Percentiles rank a stretch among this genome's conserved stretches.
These are phyloP conservation scores for Agrocybe praecox DNA, from an alignment of 768 basidiomycete species.

Conservation along the genomic window DNA sequence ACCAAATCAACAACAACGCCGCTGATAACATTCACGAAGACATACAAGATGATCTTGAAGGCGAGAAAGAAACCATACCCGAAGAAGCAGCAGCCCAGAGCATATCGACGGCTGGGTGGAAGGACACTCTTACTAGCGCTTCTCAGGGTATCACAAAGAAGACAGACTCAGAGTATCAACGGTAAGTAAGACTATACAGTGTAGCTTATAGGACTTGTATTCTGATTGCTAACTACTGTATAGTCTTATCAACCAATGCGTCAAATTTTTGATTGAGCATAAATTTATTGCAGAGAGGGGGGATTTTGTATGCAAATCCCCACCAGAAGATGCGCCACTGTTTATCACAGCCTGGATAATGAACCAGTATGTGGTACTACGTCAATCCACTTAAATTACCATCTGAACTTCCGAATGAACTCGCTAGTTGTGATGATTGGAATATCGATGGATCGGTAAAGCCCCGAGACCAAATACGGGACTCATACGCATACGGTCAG, in stretches of 20 bases:
- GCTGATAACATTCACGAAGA: constrained; percentile 11
- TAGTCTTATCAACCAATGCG: background rate
- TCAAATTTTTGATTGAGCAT: background rate
- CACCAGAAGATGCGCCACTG: background rate
- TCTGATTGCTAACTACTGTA: background rate
- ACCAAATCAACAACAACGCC: background rate
- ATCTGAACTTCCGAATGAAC: too few relatives aligned
- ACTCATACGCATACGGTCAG: constrained; percentile 33
- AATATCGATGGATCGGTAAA: constrained; percentile 11
- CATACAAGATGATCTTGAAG: constrained; percentile 23
- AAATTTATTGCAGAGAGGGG: background rate
- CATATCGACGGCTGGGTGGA: background rate
- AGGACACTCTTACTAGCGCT: constrained; percentile 8
- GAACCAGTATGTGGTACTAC: background rate
- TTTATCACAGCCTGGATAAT: constrained; percentile 1
- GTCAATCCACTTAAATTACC: too few relatives aligned
- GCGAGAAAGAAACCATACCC: constrained; percentile 18
- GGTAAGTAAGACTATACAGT: constrained; percentile 15
- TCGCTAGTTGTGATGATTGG: constrained; percentile 17
- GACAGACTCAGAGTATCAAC: constrained; percentile 21
- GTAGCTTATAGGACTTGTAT: too few relatives aligned
- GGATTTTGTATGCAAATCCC: background rate
- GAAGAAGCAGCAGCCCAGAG: constrained; percentile 8
- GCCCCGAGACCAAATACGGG: constrained; percentile 1
- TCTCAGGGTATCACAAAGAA: constrained; percentile 22